Percentiles rank a stretch among this genome's conserved stretches.
These are phyloP conservation scores for Phytophthora megakarya DNA, from an alignment of 352 stramenopile genomes.

Conservation along the genomic window DNA sequence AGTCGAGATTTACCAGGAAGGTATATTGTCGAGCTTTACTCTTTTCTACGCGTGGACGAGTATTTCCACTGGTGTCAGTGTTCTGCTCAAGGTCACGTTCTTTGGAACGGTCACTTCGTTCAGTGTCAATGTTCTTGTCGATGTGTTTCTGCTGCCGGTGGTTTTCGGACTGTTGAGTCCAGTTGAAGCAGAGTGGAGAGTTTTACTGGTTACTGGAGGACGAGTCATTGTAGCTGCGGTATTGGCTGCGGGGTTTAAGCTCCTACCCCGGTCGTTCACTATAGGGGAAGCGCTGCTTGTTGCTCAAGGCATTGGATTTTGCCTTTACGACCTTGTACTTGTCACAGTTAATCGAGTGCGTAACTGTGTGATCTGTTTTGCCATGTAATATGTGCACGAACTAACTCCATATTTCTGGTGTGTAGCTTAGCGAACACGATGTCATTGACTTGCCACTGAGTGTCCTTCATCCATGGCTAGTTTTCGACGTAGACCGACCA, in stretches of 20 bases:
- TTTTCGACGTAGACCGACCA: constrained; percentile 42
- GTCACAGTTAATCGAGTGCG: constrained; percentile 49
- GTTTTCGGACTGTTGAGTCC: constrained; percentile 30
- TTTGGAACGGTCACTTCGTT: constrained; percentile 44
- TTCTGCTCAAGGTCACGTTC: constrained; percentile 49
- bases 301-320: constrained; percentile 60
- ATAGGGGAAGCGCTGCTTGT: constrained; percentile 73
- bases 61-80: constrained; percentile 51
- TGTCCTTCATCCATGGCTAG: constrained; percentile 30
- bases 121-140: constrained; percentile 44
- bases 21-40: constrained; percentile 39
- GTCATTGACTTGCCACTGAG: constrained; percentile 14
- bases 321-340: constrained; percentile 55
- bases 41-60: constrained; percentile 66
- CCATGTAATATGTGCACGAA: background rate
- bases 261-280: constrained; percentile 71
- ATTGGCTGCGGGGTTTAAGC: constrained; percentile 45
- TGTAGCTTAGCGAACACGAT: constrained; percentile 35
- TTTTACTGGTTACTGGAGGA: constrained; percentile 43
- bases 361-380: background rate
- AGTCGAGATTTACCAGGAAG: constrained; percentile 33
- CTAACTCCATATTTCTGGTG: background rate
- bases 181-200: constrained; percentile 40
- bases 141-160: constrained; percentile 43
- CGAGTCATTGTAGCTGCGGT: constrained; percentile 42